Base-by-base conservation (phyloP, 495 filamentous ascomycete species). In the Clavariopsis aquatica region DNA sequence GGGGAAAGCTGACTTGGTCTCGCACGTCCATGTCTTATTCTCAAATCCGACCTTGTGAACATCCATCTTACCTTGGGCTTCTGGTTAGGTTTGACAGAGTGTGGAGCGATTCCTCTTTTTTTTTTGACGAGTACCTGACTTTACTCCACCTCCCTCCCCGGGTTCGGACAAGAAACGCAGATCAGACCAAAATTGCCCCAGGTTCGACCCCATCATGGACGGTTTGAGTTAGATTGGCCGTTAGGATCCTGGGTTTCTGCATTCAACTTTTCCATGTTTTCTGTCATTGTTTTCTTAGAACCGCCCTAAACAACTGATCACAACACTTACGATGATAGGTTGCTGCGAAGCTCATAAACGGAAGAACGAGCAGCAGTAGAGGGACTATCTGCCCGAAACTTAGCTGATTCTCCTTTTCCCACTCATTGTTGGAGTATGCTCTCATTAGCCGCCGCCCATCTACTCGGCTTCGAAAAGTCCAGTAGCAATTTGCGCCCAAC, bases 371-470 rank as follows among this genome's bases (percentile, higher is more conserved):
- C 19, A 62, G 49, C 29, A 62, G 8, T 3, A 41, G 7, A 23
- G 28, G 58, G 5, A 62, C 27, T 17, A 53, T 19, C 27, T 62
- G 47, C 13, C 58, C 28, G 20, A 60, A 60, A 1, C 57, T 41
- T 23, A 26, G 22, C 26, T 23, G 20, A 24, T 28, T 38, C 46
- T 60, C 57, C 20, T 12, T 60, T 8, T 20, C 17, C 57, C 27
- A 24, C 28, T 26, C 43, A 5, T 15, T 19, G n/a, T n/a, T n/a
- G n/a, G n/a, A n/a, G n/a, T n/a, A n/a, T 27, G 26, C 52, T 20
- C 28, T 22, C 52, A 56, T 56, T 19, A 52, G 49, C 22, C 20
- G 17, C n/a, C 23, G 7, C 5, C 49, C 49, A 24, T 6, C 26
- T 5, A 9, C 26, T 24, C 49, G 4, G n/a, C 28, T 24, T 28